Percentiles rank a stretch among this genome's conserved stretches.
These are phyloP conservation scores for Naganishia cerealis DNA, from an alignment of 1,284 basidiomycete genomes.

Conservation along the genomic window DNA sequence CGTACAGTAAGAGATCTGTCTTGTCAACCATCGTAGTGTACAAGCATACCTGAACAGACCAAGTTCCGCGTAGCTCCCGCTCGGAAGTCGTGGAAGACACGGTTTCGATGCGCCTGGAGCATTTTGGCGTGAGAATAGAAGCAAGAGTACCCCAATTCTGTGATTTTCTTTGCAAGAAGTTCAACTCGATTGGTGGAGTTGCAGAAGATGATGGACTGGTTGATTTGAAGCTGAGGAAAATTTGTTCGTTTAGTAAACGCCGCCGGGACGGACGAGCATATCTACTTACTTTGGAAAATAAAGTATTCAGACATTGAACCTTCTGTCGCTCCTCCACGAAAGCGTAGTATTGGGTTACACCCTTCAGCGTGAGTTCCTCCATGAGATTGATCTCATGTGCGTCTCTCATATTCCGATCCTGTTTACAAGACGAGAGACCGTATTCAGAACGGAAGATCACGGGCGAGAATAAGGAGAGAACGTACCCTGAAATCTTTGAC, in stretches of 20 bases:
- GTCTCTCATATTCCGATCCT: conserved; percentile 97
- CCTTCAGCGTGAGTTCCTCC: conserved; percentile 97
- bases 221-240: conserved; percentile 85
- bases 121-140: conserved; percentile 99
- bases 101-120: conserved; percentile 96
- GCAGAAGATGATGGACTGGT: conserved; percentile 99
- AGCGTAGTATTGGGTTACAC: conserved; percentile 99
- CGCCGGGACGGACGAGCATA: neutral
- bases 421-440: conserved; percentile 5
- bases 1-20: neutral
- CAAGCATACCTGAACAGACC: conserved; percentile 72
- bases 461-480: conserved; percentile 29
- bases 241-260: neutral
- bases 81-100: conserved; percentile 99
- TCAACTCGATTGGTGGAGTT: conserved; percentile 99
- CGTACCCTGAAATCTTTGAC: conserved; percentile 96
- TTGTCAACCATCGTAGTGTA: neutral
- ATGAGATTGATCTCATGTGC: conserved; percentile 99
- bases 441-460: conserved; percentile 25
- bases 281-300: conserved; percentile 80
- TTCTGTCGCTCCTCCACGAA: conserved; percentile 99
- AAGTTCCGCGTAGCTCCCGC: conserved; percentile 97
- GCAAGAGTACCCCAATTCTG: conserved; percentile 97
- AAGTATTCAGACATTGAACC: conserved; percentile 96
- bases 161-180: conserved; percentile 97